A percentile compares a stretch with the other conserved stretches of the same genome.
Evolutionary conservation across 768 basidiomycete genomes (phyloP).

Genomic region (Strobilomyces dryophilus): DNA sequence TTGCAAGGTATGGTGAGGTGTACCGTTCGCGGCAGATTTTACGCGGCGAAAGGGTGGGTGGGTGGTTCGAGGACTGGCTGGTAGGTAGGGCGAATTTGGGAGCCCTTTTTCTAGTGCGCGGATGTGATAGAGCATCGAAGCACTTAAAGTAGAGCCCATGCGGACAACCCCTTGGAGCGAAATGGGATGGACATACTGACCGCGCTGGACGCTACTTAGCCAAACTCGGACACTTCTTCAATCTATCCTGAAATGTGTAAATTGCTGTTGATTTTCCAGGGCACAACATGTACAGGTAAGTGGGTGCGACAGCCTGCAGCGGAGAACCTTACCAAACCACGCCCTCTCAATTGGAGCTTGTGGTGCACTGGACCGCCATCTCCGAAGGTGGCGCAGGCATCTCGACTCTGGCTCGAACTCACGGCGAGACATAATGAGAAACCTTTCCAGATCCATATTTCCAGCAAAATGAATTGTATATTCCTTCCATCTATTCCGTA

Average conservation of each 20-base stretch:
- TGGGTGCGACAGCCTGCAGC: conserved; percentile 7
- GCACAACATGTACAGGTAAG: conserved; percentile 20
- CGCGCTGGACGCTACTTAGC: conserved; percentile 9
- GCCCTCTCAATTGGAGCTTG: conserved; percentile 14
- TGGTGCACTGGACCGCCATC: background rate
- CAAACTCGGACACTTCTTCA: conserved; percentile 21
- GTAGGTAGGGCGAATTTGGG: background rate
- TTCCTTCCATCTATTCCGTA: too few species aligned
- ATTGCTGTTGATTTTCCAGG: conserved; percentile 23
- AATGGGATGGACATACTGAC: conserved; percentile 15
- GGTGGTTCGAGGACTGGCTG: background rate
- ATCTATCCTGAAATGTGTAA: conserved; percentile 34
- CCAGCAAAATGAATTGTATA: too few species aligned
- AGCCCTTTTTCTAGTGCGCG: conserved; percentile 20
- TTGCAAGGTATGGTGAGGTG: background rate
- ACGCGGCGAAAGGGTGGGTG: background rate
- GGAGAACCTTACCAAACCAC: conserved; percentile 25
- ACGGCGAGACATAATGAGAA: background rate
- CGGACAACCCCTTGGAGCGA: conserved; percentile 19
- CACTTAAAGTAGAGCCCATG: conserved; percentile 16
- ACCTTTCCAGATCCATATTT: too few species aligned
- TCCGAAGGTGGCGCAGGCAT: conserved; percentile 5
- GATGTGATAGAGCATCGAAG: conserved; percentile 13
- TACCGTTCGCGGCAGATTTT: background rate
- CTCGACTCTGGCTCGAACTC: conserved; percentile 6